These are phyloP conservation scores for Candida khao-thaluensis DNA, from an alignment of 805 yeast species.

Conservation along the genomic window DNA sequence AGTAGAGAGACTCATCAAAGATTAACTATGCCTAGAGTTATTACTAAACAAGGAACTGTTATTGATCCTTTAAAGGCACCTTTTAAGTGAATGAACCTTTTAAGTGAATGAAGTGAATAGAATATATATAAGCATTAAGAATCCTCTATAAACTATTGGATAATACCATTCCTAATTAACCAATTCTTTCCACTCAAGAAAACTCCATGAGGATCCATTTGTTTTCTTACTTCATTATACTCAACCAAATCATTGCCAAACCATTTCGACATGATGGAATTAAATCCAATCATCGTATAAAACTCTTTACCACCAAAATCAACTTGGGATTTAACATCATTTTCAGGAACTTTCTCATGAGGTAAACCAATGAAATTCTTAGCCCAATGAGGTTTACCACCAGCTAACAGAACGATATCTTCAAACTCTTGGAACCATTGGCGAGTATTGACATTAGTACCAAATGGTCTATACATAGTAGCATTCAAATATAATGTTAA, in stretches of 20 bases:
- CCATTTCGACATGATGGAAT: conserved; percentile 69
- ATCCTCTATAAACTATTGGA: conserved; percentile 18
- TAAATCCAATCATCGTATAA: conserved; percentile 80
- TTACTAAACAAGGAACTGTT: conserved; percentile 83
- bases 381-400: conserved; percentile 99
- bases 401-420: conserved; percentile 67
- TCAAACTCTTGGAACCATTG: conserved; percentile 88
- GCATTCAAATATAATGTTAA: conserved; percentile 87
- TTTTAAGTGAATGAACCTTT: conserved; percentile 49
- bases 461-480: conserved; percentile 94
- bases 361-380: conserved; percentile 77
- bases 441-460: conserved; percentile 65
- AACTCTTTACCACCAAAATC: conserved; percentile 45
- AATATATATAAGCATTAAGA: too few species aligned
- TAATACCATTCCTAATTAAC: conserved; percentile 78
- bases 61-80: conserved; percentile 91
- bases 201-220: conserved; percentile 78
- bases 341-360: conserved; percentile 28
- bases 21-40: conserved; percentile 83
- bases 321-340: conserved; percentile 40
- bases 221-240: conserved; percentile 62
- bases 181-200: conserved; percentile 77
- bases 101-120: too few species aligned
- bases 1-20: conserved; percentile 83
- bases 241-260: conserved; percentile 65